These are phyloP conservation scores for Tuctoria greenei DNA, from an alignment of 176 grass and related monocot species.

Conservation along the genomic window DNA sequence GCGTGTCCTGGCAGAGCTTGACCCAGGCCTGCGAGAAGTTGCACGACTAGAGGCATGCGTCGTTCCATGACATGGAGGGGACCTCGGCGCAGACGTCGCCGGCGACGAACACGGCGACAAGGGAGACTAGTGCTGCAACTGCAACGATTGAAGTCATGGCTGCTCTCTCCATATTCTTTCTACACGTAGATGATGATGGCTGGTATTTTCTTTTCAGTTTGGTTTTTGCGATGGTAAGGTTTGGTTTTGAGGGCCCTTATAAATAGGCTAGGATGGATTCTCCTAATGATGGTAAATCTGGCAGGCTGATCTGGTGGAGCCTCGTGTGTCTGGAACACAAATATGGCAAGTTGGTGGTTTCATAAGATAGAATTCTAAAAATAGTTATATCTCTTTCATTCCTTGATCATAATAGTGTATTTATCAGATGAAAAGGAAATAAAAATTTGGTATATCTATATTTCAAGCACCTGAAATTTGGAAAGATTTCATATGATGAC, in stretches of 20 bases:
- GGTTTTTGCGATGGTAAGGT: too few species aligned
- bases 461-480: too few species aligned
- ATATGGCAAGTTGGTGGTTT: not conserved
- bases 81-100: not conserved
- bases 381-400: not conserved
- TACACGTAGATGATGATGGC: not conserved
- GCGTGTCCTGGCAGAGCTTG: slow-evolving; percentile 19
- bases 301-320: not conserved
- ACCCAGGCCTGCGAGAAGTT: not conserved
- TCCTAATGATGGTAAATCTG: not conserved
- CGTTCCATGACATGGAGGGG: not conserved
- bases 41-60: not conserved
- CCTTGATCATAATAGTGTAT: too few species aligned
- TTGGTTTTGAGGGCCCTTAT: not conserved
- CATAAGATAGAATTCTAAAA: not conserved
- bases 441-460: too few species aligned
- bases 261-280: not conserved
- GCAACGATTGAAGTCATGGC: too few species aligned
- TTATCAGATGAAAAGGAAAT: too few species aligned
- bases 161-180: not conserved
- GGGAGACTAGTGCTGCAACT: not conserved
- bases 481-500: too few species aligned
- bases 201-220: not conserved
- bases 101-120: not conserved
- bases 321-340: too few species aligned